phyloP scores from a whole-genome alignment of 805 yeast genomes.

The Ogataea methanolica region DNA sequence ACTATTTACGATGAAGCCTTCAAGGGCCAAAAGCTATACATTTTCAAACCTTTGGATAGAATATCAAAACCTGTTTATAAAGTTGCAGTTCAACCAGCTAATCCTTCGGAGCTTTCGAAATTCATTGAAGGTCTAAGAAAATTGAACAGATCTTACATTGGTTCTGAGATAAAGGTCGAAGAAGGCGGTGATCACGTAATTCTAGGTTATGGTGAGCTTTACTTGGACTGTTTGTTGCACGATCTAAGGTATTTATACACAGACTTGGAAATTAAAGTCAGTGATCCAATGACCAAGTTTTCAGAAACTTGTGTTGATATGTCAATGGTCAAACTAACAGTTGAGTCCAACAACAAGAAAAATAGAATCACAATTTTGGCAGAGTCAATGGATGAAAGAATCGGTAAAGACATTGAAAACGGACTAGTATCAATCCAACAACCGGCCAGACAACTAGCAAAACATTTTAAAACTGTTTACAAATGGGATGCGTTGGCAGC shows the following conservation, averaged over 20 bases:
- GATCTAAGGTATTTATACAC: constrained; percentile 66
- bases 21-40: constrained; percentile 18
- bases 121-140: constrained; percentile 65
- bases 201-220: constrained; percentile 81
- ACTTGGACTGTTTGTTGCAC: constrained; percentile 76
- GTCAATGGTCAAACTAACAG: constrained; percentile 64
- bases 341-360: constrained; percentile 49
- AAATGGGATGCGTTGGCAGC: constrained; percentile 84
- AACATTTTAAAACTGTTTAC: constrained; percentile 49
- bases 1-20: constrained; percentile 39
- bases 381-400: constrained; percentile 59
- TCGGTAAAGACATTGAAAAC: constrained; percentile 52
- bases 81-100: constrained; percentile 76
- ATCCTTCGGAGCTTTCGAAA: constrained; percentile 74
- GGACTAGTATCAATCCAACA: constrained; percentile 34
- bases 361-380: constrained; percentile 66
- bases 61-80: constrained; percentile 61
- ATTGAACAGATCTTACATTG: constrained; percentile 59
- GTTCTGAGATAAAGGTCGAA: constrained; percentile 66
- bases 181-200: constrained; percentile 86
- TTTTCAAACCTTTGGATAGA: constrained; percentile 40
- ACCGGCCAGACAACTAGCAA: constrained; percentile 44
- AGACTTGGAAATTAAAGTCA: constrained; percentile 68
- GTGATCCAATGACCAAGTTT: constrained; percentile 79
- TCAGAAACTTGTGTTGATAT: constrained; percentile 68